Conservation (phyloP, 139 green algal genomes). For the Picochlorum costavermella region DNA sequence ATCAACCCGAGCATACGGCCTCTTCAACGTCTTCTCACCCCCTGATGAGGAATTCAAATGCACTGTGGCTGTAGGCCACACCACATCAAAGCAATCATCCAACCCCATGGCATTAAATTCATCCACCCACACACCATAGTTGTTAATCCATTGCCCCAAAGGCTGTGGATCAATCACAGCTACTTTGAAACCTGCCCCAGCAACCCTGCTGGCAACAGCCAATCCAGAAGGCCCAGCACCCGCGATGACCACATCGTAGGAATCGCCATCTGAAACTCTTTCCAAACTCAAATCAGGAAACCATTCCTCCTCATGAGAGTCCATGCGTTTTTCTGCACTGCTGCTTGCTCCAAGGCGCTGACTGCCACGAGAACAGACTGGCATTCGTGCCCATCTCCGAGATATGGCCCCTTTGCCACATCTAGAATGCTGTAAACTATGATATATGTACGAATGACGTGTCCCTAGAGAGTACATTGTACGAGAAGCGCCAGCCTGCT, state of each 20-base stretch:
- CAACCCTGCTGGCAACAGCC: conserved; percentile 56
- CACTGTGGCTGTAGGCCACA: conserved; percentile 83
- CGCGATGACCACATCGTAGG: conserved; percentile 77
- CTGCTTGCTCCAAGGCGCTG: too few species aligned
- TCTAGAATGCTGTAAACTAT: too few species aligned
- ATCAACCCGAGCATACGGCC: conserved; percentile 88
- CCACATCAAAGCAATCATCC: conserved; percentile 67
- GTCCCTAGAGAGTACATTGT: too few species aligned
- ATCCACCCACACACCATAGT: conserved; percentile 98
- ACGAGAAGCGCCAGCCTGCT: too few species aligned
- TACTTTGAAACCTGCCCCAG: conserved; percentile 59
- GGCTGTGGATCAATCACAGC: conserved; percentile 78
- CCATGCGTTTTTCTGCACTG: too few species aligned
- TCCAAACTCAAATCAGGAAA: conserved; percentile 10
- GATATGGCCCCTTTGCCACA: too few species aligned
- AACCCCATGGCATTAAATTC: conserved; percentile 93
- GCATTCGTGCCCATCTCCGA: too few species aligned
- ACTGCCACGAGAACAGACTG: too few species aligned
- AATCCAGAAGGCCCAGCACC: conserved; percentile 84
- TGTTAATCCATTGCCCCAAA: conserved; percentile 83
- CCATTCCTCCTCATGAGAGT: background rate
- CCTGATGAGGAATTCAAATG: conserved; percentile 54
- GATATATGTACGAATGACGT: too few species aligned
- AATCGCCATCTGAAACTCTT: background rate
- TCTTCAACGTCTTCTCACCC: conserved; percentile 32